A percentile compares a stretch with the other conserved stretches of the same genome.
Conservation (phyloP, 192 early-diverging fungal genomes). For the Backusella mclennaniae region DNA sequence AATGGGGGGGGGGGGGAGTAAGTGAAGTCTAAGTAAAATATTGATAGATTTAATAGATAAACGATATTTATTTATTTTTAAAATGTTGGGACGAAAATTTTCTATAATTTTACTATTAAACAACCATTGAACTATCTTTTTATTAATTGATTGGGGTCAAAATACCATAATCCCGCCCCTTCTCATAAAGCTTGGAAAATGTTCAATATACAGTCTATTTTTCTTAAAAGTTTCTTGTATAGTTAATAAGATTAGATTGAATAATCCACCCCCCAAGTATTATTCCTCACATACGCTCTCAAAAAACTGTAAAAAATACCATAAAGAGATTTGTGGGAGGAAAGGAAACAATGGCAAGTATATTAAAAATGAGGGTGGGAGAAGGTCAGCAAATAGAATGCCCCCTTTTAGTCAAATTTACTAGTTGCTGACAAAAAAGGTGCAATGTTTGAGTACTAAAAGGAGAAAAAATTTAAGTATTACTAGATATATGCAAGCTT, state of each 20-base stretch:
- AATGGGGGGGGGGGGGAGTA: not conserved
- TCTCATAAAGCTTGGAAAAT: not conserved
- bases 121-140: not conserved
- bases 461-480: slow-evolving; percentile 7
- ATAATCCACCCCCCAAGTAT: not conserved
- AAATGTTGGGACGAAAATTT: not conserved
- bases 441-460: slow-evolving; percentile 3
- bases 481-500: not conserved
- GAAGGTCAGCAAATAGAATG: not conserved
- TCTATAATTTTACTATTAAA: not conserved
- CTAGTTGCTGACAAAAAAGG: slow-evolving; percentile 4
- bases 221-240: slow-evolving; percentile 2
- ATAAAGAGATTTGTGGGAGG: not conserved
- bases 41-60: not conserved
- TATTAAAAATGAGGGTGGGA: not conserved
- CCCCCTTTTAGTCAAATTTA: not conserved
- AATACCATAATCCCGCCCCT: not conserved
- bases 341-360: not conserved
- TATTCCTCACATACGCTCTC: not conserved
- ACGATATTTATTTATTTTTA: not conserved
- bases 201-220: not conserved
- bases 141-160: not conserved
- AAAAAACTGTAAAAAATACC: not conserved
- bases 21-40: not conserved
- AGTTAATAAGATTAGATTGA: not conserved